These are phyloP conservation scores for Coleophoma crateriformis DNA, from an alignment of 2,329 filamentous ascomycete genomes.

Conservation along the genomic window DNA sequence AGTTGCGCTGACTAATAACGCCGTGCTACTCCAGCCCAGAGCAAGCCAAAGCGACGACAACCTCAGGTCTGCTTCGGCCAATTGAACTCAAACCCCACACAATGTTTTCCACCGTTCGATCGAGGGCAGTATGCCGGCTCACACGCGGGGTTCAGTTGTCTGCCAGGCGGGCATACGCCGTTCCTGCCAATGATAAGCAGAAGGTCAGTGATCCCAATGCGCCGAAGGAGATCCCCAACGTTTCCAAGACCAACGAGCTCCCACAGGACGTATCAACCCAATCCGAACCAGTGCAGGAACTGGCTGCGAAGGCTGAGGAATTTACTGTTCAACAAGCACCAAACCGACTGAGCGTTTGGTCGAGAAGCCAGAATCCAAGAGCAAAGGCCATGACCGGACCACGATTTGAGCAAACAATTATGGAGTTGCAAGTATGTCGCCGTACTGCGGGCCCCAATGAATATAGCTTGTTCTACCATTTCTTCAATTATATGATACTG, in stretches of 20 bases:
- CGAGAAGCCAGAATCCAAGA: slow-evolving; percentile 76
- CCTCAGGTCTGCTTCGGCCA: slow-evolving; percentile 8
- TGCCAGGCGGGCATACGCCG: slow-evolving; percentile 20
- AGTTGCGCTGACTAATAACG: background rate
- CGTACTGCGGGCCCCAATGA: too few relatives aligned
- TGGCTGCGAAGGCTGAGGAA: slow-evolving; percentile 33
- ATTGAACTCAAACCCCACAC: slow-evolving; percentile 21
- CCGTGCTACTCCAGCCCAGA: too few relatives aligned
- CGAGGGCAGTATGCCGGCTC: slow-evolving; percentile 30
- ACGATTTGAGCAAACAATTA: slow-evolving; percentile 95
- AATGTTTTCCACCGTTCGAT: slow-evolving; percentile 38
- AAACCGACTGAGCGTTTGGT: slow-evolving; percentile 79
- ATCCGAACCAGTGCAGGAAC: slow-evolving; percentile 50
- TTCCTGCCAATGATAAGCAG: slow-evolving; percentile 45
- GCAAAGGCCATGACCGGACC: slow-evolving; percentile 86
- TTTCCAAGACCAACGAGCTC: slow-evolving; percentile 56
- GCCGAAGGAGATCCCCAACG: slow-evolving; percentile 41
- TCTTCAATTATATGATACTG: background rate
- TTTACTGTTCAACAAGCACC: slow-evolving; percentile 61
- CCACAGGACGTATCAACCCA: slow-evolving; percentile 42
- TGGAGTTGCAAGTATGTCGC: slow-evolving; percentile 74
- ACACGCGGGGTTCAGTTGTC: slow-evolving; percentile 26
- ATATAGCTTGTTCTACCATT: background rate
- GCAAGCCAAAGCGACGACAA: slow-evolving; percentile 3
- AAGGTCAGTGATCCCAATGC: slow-evolving; percentile 34